Evolutionary conservation across 2,329 filamentous ascomycete species (phyloP).

Genomic region (Fusarium sp.): DNA sequence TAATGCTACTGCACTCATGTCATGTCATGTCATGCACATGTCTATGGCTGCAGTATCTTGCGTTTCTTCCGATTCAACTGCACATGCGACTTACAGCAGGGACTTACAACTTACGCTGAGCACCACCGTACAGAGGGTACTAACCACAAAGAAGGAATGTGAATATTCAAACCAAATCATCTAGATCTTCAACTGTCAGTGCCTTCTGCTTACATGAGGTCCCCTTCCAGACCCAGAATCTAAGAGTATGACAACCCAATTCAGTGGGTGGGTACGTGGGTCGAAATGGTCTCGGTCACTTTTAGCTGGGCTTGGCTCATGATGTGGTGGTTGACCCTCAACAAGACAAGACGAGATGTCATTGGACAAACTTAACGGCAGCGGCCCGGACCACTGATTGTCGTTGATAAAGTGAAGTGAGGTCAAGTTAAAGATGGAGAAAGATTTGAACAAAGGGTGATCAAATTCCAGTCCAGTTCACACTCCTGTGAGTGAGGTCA

Average conservation of each 20-base stretch:
- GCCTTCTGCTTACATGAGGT: not conserved
- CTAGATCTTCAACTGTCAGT: not conserved
- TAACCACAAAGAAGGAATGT: not conserved
- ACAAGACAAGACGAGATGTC: not conserved
- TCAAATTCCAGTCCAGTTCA: conserved; percentile 31
- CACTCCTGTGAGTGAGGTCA: conserved; percentile 30
- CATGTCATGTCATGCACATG: conserved; percentile 29
- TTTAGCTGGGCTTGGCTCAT: conserved; percentile 4
- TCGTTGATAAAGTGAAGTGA: not conserved
- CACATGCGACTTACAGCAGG: not conserved
- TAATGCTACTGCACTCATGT: conserved; percentile 29
- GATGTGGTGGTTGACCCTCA: conserved; percentile 8
- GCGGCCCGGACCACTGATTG: conserved; percentile 25
- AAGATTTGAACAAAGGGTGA: conserved; percentile 15
- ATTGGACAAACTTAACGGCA: conserved; percentile 32
- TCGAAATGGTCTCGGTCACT: conserved; percentile 22
- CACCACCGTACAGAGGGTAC: not conserved
- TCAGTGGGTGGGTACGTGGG: conserved; percentile 34
- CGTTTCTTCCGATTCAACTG: conserved; percentile 8
- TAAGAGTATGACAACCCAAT: conserved; percentile 18
- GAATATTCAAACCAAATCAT: not conserved
- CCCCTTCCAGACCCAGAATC: conserved; percentile 19
- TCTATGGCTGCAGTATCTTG: conserved; percentile 4
- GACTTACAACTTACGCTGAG: not conserved
- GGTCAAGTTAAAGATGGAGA: conserved; percentile 1